Evolutionary conservation across 2,329 filamentous ascomycete genomes (phyloP), one percentile per base, ranked within the genome.

Genomic region (Monosporascus sp.): DNA sequence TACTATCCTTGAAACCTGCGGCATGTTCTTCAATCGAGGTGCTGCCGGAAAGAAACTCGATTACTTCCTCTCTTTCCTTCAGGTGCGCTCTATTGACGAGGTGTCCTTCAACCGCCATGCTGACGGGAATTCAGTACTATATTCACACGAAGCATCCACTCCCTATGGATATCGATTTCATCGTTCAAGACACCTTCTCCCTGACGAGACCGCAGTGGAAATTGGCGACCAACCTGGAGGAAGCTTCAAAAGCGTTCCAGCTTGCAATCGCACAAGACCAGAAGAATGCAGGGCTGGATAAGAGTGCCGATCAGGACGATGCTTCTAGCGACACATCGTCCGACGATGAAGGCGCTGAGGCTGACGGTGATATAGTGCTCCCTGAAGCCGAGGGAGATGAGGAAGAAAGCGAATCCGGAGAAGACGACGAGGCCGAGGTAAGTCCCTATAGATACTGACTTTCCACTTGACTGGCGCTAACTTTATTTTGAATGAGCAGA

Each of bases 151-250:
- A 99, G 72, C 85, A 93, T 20, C 80, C 88, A 0, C 73, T 97
- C 40, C 94, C 95, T 0, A 95, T 99, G 90, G 94, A 99, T 60
- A 89, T 97, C 47, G 94, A 99, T 54, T 99, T 99, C 68, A 86
- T 97, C 46, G 83, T 99, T 7, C 92, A 97, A 68, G 94, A 99
- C 68, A 92, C 89, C 0, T 97, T 89, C 71, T 85, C 87, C 26
- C 74, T 91, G 37, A 87, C 91, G 14, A 83, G 94, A 47, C 93
- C 94, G 5, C 89, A 97, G 67, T 99, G 93, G 94, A 95, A 94
- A 70, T 76, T 97, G 46, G 85, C 89, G 20, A 81, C 84, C 5
- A 88, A 87, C 59, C 70, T 94, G 6, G 86, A 95, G 51, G 94
- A 97, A 71, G 93, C 94, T 9, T 83, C 85, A 11, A 86, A 85